Conservation (phyloP, 1,139 yeast species). For the Scheffersomyces cryptocercus region DNA sequence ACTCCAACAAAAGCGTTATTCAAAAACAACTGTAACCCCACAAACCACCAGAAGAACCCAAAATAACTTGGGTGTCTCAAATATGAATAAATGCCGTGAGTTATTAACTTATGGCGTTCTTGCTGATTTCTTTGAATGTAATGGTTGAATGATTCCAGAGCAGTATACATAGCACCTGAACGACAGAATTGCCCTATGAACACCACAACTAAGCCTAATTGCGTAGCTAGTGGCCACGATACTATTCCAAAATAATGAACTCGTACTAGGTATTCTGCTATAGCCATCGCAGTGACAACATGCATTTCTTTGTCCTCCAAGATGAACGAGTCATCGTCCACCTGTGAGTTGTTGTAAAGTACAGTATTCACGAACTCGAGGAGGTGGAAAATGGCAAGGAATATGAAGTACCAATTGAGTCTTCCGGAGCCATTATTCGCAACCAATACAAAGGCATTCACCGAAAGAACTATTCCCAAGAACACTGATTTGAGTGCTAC, state of each 20-base stretch:
- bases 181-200: conserved; percentile 67
- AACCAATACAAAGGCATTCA: conserved; percentile 12
- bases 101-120: conserved; percentile 63
- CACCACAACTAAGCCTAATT: conserved; percentile 49
- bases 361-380: conserved; percentile 83
- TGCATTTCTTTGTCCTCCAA: conserved; percentile 70
- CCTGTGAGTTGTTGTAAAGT: conserved; percentile 62
- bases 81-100: conserved; percentile 65
- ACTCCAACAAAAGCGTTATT: conserved; percentile 53
- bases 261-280: conserved; percentile 22
- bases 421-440: conserved; percentile 6
- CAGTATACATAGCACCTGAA: conserved; percentile 81
- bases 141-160: conserved; percentile 87
- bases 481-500: conserved; percentile 34
- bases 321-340: conserved; percentile 74
- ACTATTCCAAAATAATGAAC: background rate
- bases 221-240: background rate
- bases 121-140: conserved; percentile 54
- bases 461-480: conserved; percentile 29
- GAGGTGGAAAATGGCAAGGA: conserved; percentile 68
- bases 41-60: conserved; percentile 93
- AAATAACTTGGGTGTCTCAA: conserved; percentile 88
- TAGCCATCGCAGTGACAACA: conserved; percentile 53
- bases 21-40: conserved; percentile 76
- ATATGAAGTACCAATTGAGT: conserved; percentile 45